Evolutionary conservation across 1,284 basidiomycete species (phyloP).

Genomic region (Trametes sp.): DNA sequence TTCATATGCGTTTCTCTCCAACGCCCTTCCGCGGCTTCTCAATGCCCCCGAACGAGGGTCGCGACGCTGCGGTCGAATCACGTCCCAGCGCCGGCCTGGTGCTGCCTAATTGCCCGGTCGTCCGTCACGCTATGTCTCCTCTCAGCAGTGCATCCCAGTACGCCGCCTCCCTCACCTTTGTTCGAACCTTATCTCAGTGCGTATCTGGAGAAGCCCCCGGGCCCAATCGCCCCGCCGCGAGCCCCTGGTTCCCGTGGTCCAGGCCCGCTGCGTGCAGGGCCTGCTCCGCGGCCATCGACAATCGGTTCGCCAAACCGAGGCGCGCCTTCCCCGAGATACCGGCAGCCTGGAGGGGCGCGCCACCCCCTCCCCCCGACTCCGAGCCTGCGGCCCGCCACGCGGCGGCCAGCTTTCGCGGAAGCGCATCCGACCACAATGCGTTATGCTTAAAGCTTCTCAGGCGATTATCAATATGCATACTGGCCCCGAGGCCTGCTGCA

Average conservation of each 20-base stretch:
- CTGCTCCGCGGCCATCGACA: constrained; percentile 13
- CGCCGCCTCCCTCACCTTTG: constrained; percentile 15
- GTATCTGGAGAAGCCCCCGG: constrained; percentile 28
- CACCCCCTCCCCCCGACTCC: neutral
- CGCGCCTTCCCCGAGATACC: constrained; percentile 1
- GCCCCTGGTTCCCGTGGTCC: constrained; percentile 10
- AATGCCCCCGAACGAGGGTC: constrained; percentile 31
- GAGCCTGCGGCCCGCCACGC: constrained; percentile 11
- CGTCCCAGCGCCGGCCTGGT: constrained; percentile 11
- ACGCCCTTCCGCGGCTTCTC: constrained; percentile 19
- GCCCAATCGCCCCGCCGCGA: constrained; percentile 10
- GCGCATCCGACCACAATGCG: constrained; percentile 17
- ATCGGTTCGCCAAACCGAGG: constrained; percentile 15
- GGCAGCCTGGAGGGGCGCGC: neutral
- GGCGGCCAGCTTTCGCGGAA: constrained; percentile 27
- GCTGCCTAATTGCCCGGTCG: constrained; percentile 9
- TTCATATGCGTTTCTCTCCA: constrained; percentile 11
- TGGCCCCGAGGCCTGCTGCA: too few relatives aligned
- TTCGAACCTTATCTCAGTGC: constrained; percentile 32
- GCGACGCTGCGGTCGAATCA: constrained; percentile 21
- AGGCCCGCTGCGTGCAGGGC: constrained; percentile 2
- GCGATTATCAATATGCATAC: constrained; percentile 17
- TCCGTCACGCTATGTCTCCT: constrained; percentile 6
- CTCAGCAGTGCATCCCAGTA: constrained; percentile 1
- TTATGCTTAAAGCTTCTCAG: constrained; percentile 33